Conservation (phyloP, 768 basidiomycete species). For the Dacryopinax primogenitus region DNA sequence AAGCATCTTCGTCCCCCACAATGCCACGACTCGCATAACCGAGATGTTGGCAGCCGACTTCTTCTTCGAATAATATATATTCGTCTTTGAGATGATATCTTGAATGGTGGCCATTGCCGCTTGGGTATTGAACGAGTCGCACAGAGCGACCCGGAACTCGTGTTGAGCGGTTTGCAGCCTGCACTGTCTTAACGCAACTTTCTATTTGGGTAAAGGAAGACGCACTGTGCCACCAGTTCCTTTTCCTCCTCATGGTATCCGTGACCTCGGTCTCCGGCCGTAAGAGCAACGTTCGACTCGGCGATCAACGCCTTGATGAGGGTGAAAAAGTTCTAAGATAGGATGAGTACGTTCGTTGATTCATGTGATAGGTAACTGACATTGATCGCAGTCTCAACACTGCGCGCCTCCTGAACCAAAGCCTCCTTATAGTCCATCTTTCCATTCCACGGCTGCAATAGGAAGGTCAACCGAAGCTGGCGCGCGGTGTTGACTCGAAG, state of each 20-base stretch:
- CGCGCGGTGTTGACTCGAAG: slow-evolving; percentile 67
- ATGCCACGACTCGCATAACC: slow-evolving; percentile 43
- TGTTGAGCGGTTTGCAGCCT: slow-evolving; percentile 66
- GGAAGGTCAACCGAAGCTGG: slow-evolving; percentile 82
- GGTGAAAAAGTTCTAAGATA: slow-evolving; percentile 79
- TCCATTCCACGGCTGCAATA: slow-evolving; percentile 81
- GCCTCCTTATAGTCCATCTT: slow-evolving; percentile 91
- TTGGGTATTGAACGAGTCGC: slow-evolving; percentile 96
- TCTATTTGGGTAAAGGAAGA: slow-evolving; percentile 13
- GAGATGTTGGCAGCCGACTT: slow-evolving; percentile 31
- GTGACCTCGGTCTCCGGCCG: slow-evolving; percentile 24
- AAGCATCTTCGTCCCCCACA: slow-evolving; percentile 38
- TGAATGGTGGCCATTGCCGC: slow-evolving; percentile 60
- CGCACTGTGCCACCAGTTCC: slow-evolving; percentile 53
- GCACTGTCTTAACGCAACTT: background rate
- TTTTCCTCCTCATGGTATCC: slow-evolving; percentile 40
- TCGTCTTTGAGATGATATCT: slow-evolving; percentile 71
- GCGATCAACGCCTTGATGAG: slow-evolving; percentile 67
- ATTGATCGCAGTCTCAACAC: slow-evolving; percentile 70
- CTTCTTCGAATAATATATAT: slow-evolving; percentile 57
- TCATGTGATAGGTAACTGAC: slow-evolving; percentile 34
- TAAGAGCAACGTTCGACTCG: slow-evolving; percentile 31
- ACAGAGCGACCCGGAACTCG: slow-evolving; percentile 72
- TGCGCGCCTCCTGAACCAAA: slow-evolving; percentile 71
- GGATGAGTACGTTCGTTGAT: background rate